Conservation (phyloP, 2,329 filamentous ascomycete genomes). For the Venturia asperata region DNA sequence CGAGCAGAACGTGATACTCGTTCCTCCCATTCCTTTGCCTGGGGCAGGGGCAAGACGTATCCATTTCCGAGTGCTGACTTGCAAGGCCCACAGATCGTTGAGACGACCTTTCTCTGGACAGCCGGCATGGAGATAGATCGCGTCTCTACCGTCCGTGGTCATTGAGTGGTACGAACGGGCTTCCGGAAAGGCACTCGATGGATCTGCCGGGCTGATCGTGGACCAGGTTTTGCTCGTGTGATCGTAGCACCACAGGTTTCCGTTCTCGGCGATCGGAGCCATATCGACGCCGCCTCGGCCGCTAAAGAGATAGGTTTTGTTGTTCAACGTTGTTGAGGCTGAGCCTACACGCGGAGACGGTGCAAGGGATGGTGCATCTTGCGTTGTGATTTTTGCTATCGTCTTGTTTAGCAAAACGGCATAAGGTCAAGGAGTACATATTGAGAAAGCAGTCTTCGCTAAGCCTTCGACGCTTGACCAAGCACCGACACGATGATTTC, state of each 20-base stretch:
- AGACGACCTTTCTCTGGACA: slow-evolving; percentile 55
- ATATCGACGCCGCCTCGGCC: slow-evolving; percentile 65
- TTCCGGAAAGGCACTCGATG: slow-evolving; percentile 47
- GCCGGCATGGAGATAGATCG: slow-evolving; percentile 70
- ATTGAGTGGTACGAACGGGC: slow-evolving; percentile 67
- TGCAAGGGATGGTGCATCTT: slow-evolving; percentile 33
- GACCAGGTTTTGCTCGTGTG: slow-evolving; percentile 55
- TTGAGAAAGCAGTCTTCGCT: background rate
- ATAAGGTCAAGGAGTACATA: background rate
- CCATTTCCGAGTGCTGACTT: slow-evolving; percentile 44
- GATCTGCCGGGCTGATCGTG: slow-evolving; percentile 49
- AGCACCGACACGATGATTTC: too few relatives aligned
- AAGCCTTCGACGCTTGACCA: too few relatives aligned
- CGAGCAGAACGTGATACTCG: slow-evolving; percentile 39
- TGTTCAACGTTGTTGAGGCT: slow-evolving; percentile 59
- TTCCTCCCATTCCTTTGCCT: slow-evolving; percentile 30
- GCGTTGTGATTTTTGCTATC: slow-evolving; percentile 27
- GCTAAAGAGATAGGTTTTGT: slow-evolving; percentile 72
- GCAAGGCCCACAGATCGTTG: slow-evolving; percentile 47
- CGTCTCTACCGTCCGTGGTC: slow-evolving; percentile 50
- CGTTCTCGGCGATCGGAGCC: slow-evolving; percentile 65
- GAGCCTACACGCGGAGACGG: slow-evolving; percentile 67
- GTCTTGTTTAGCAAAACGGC: background rate
- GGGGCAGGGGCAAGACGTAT: slow-evolving; percentile 42
- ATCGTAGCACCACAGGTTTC: slow-evolving; percentile 69